phyloP scores from a whole-genome alignment of 1,139 yeast genomes.

The Geotrichum histeridarum region DNA sequence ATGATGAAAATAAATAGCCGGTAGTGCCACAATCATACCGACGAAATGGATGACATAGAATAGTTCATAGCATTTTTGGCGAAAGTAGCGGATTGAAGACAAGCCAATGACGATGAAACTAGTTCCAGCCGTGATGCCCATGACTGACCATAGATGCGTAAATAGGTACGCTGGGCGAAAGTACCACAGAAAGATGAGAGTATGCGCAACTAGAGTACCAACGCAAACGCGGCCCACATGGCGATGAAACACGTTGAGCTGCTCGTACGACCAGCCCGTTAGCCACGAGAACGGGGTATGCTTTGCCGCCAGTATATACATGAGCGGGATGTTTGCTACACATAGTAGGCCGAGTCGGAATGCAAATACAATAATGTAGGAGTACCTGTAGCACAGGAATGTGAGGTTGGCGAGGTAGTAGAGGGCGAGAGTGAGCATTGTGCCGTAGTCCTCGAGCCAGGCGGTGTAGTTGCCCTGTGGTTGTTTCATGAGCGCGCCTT shows the following conservation, averaged over 20 bases:
- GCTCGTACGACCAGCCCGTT: slow-evolving; percentile 34
- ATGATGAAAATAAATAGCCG: slow-evolving; percentile 28
- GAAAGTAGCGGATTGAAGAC: slow-evolving; percentile 21
- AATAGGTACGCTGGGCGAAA: slow-evolving; percentile 25
- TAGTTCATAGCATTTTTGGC: slow-evolving; percentile 25
- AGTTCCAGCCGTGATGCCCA: slow-evolving; percentile 27
- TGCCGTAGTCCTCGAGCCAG: slow-evolving; percentile 12
- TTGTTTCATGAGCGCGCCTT: slow-evolving; percentile 15
- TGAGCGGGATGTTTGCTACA: slow-evolving; percentile 27
- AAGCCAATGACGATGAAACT: slow-evolving; percentile 26
- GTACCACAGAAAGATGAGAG: slow-evolving; percentile 24
- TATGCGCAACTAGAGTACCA: slow-evolving; percentile 23
- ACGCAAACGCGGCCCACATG: slow-evolving; percentile 27
- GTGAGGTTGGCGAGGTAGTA: slow-evolving; percentile 13
- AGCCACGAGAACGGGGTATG: slow-evolving; percentile 28
- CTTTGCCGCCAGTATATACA: slow-evolving; percentile 31
- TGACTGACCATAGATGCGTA: slow-evolving; percentile 24
- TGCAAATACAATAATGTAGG: slow-evolving; percentile 23
- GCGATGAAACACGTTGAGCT: slow-evolving; percentile 31
- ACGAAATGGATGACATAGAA: slow-evolving; percentile 28
- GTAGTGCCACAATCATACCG: slow-evolving; percentile 27
- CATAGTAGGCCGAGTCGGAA: slow-evolving; percentile 30
- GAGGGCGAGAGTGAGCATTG: slow-evolving; percentile 5
- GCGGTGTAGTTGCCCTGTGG: slow-evolving; percentile 4
- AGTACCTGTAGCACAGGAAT: slow-evolving; percentile 21